Percentiles rank a stretch among this genome's conserved stretches.
Conservation (phyloP, 2,329 filamentous ascomycete species). For the Diaporthe sp. region DNA sequence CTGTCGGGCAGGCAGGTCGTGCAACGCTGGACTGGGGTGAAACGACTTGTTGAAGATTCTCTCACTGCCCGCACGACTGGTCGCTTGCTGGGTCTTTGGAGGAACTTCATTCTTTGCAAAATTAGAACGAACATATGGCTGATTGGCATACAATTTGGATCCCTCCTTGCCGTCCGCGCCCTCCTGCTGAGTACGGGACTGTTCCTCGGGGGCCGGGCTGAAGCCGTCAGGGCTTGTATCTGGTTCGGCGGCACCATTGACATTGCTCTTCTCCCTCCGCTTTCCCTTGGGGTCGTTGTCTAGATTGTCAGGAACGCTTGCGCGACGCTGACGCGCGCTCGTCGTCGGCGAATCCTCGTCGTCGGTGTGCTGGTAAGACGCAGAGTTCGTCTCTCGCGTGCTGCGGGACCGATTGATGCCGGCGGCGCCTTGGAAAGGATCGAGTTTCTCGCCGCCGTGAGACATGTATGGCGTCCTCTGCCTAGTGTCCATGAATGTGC, state of each 20-base stretch:
- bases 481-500: slow-evolving; percentile 60
- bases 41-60: slow-evolving; percentile 22
- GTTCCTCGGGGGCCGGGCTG: slow-evolving; percentile 34
- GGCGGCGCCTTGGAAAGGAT: slow-evolving; percentile 65
- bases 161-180: slow-evolving; percentile 31
- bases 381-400: slow-evolving; percentile 37
- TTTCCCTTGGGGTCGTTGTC: slow-evolving; percentile 45
- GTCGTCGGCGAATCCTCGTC: slow-evolving; percentile 39
- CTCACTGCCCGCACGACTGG: slow-evolving; percentile 35
- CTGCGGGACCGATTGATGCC: slow-evolving; percentile 38
- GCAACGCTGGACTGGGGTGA: slow-evolving; percentile 26
- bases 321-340: slow-evolving; percentile 49
- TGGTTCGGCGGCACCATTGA: slow-evolving; percentile 22
- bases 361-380: slow-evolving; percentile 46
- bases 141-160: slow-evolving; percentile 40
- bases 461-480: slow-evolving; percentile 70
- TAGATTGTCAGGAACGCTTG: slow-evolving; percentile 50
- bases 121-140: slow-evolving; percentile 31
- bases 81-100: slow-evolving; percentile 36
- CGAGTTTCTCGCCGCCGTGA: slow-evolving; percentile 71
- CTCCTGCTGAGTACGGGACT: slow-evolving; percentile 22
- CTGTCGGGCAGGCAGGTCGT: slow-evolving; percentile 16
- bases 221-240: slow-evolving; percentile 37
- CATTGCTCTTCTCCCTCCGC: slow-evolving; percentile 17
- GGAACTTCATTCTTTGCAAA: slow-evolving; percentile 10